Conservation (phyloP, 225 moss, liverwort and hornwort species). For the Straminergon stramineum region DNA sequence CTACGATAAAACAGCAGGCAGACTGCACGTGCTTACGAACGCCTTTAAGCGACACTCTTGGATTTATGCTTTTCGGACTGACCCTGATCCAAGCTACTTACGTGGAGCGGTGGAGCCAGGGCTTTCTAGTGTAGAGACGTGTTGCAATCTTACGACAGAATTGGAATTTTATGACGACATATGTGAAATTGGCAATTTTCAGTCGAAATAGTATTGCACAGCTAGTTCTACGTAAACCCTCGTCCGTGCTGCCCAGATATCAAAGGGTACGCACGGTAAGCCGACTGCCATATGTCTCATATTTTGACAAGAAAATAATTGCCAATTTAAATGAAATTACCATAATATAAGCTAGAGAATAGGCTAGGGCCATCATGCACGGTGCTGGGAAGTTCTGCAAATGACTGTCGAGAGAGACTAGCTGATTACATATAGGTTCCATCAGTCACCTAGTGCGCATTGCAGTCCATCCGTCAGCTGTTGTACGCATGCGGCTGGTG, state of each 20-base stretch:
- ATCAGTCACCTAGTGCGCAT: not conserved
- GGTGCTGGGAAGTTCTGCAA: not conserved
- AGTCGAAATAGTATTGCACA: not conserved
- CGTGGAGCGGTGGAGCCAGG: not conserved
- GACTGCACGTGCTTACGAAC: not conserved
- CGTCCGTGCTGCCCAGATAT: not conserved
- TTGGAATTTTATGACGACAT: not conserved
- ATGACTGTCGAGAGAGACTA: not conserved
- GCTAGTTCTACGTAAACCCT: too few relatives aligned
- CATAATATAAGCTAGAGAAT: too few relatives aligned
- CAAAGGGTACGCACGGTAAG: not conserved
- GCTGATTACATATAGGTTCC: not conserved
- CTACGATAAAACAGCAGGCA: not conserved
- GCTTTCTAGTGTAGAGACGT: too few relatives aligned
- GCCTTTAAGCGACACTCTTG: not conserved
- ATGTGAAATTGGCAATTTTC: not conserved
- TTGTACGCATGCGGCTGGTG: not conserved
- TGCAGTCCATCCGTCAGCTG: not conserved
- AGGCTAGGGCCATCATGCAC: not conserved
- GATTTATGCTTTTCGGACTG: not conserved
- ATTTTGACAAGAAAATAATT: not conserved
- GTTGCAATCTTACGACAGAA: not conserved
- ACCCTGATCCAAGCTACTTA: not conserved
- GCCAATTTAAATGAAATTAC: not conserved
- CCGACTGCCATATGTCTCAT: too few relatives aligned